These are phyloP conservation scores for Pyrenophora seminiperda DNA, from an alignment of 2,329 filamentous ascomycete species.

Conservation along the genomic window DNA sequence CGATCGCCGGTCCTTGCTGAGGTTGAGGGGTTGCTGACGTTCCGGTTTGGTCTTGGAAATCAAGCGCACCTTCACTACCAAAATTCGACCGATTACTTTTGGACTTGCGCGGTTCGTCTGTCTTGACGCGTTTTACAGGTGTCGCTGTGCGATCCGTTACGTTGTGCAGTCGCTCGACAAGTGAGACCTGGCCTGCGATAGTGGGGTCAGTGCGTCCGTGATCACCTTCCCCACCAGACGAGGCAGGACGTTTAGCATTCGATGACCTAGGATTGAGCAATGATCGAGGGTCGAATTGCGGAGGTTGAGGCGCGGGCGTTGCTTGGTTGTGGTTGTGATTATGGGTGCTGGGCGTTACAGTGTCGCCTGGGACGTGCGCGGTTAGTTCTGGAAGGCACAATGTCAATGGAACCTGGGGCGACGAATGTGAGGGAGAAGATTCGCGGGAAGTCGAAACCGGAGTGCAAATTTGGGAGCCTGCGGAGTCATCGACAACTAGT, in stretches of 20 bases:
- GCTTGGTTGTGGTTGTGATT: slow-evolving; percentile 21
- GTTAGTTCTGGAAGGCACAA: slow-evolving; percentile 24
- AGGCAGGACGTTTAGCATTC: slow-evolving; percentile 39
- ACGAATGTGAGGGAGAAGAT: background rate
- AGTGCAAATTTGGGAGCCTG: background rate
- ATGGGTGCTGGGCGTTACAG: slow-evolving; percentile 12
- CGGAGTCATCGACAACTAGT: background rate
- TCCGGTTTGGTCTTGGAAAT: slow-evolving; percentile 47
- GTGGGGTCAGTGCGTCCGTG: slow-evolving; percentile 30
- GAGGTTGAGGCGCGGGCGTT: slow-evolving; percentile 10
- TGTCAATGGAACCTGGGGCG: slow-evolving; percentile 4
- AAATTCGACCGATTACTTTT: slow-evolving; percentile 24
- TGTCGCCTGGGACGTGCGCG: slow-evolving; percentile 25
- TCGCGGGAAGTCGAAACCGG: background rate
- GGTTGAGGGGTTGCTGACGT: slow-evolving; percentile 4
- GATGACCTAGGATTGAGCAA: slow-evolving; percentile 44
- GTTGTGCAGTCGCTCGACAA: slow-evolving; percentile 78
- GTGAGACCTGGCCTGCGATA: slow-evolving; percentile 57
- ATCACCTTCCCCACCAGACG: slow-evolving; percentile 25
- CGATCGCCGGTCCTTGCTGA: slow-evolving; percentile 27
- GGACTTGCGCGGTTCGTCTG: slow-evolving; percentile 27
- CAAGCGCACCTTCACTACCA: slow-evolving; percentile 46
- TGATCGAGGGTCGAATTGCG: slow-evolving; percentile 35
- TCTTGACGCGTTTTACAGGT: slow-evolving; percentile 52
- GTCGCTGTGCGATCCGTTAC: slow-evolving; percentile 68